These are phyloP conservation scores for Prinsepia uniflora DNA, from an alignment of 306 rosid species.

Conservation along the genomic window DNA sequence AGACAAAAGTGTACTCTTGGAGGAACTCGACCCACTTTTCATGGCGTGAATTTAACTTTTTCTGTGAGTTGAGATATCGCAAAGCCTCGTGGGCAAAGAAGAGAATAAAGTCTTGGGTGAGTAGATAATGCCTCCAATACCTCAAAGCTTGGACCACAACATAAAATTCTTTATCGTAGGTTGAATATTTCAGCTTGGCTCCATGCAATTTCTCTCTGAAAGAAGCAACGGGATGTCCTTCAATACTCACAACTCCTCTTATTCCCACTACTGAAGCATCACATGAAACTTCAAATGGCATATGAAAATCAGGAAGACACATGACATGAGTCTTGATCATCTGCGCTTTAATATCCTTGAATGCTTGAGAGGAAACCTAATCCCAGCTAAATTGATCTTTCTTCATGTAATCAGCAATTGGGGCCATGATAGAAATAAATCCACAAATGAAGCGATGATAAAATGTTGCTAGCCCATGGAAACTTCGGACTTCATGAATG, in stretches of 20 bases:
- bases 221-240: not conserved
- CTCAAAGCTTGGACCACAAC: not conserved
- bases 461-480: no score
- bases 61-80: not conserved
- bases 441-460: not conserved
- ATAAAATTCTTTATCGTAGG: not conserved
- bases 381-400: not conserved
- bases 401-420: no score
- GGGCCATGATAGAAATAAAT: no score
- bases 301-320: not conserved
- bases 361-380: not conserved
- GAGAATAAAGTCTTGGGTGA: no score
- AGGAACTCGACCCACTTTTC: not conserved
- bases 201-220: conserved; percentile 14
- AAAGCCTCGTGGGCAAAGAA: not conserved
- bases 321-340: not conserved
- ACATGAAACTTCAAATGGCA: not conserved
- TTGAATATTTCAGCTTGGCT: not conserved
- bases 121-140: not conserved
- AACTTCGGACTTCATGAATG: no score
- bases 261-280: not conserved
- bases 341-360: not conserved
- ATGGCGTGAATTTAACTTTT: not conserved
- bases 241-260: not conserved
- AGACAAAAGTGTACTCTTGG: not conserved